Base-by-base conservation (phyloP, 345 rosid species). In the Eucalyptus sp. region DNA sequence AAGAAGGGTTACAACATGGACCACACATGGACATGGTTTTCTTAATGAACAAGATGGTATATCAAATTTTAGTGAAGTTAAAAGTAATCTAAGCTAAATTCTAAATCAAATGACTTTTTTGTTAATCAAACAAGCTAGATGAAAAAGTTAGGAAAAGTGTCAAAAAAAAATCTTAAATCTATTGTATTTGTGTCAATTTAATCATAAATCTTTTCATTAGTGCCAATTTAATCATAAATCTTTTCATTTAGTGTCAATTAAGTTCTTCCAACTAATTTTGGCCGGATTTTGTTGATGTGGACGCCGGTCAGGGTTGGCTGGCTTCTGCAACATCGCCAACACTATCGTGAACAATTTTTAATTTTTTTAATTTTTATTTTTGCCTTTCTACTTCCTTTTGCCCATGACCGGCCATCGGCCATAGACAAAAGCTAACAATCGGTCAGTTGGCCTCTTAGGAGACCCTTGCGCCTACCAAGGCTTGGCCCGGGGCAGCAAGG, bases 361-460 rank as follows among this genome's bases (percentile, higher is more conserved):
- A 50, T 50, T 51, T 51, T n/a, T n/a, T n/a, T n/a, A 37, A 1
- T 51, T 3, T 14, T 50, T 50, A 3, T 51, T 16, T 51, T 16
- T 51, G 0, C 22, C 54, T 6, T 51, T 51, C 0, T 51, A 7
- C 8, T 51, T 51, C 54, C 54, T 3, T 51, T 51, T 51, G 54
- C 22, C 4, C 2, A 1, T 51, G 54, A 51, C 0, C 0, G 2
- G 2, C 54, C 54, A 16, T 0, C 0, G 0, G 1, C 20, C 54
- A 51, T 0, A 4, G 2, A 16, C 6, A 1, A 50, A 50, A 6
- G 51, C 6, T 0, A 51, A 1, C 8, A 51, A 51, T 0, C 0
- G 0, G 3, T 3, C 20, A n/a, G n/a, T n/a, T n/a, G n/a, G n/a
- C n/a, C n/a, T n/a, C n/a, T n/a, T n/a, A n/a, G n/a, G n/a, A n/a